phyloP scores from a whole-genome alignment of 2,329 filamentous ascomycete genomes.

The Cladosporium oxysporum region DNA sequence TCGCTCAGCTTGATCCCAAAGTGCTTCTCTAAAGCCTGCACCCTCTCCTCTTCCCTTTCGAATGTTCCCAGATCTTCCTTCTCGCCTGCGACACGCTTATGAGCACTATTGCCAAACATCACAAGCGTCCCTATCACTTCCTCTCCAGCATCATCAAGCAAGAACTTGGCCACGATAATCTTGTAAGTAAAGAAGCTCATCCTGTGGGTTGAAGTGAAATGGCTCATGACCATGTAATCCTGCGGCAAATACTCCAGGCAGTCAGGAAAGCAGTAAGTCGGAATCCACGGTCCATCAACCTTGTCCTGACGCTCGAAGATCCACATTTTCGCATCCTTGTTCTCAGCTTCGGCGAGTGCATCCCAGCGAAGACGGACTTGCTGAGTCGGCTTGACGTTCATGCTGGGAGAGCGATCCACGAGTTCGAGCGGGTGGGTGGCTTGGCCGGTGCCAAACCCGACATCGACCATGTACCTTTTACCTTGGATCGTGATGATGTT shows the following conservation, averaged over 20 bases:
- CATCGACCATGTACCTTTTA: conserved; percentile 59
- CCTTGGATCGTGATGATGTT: conserved; percentile 49
- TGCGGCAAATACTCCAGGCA: conserved; percentile 58
- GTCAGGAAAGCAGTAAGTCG: conserved; percentile 66
- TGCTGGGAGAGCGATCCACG: conserved; percentile 43
- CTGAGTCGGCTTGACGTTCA: conserved; percentile 16
- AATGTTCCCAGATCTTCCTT: conserved; percentile 45
- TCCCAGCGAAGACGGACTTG: conserved; percentile 27
- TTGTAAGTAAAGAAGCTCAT: conserved; percentile 56
- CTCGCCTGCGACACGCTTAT: conserved; percentile 47
- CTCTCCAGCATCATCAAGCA: conserved; percentile 45
- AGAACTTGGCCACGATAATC: conserved; percentile 56
- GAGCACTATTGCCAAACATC: conserved; percentile 47
- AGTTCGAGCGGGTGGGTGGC: conserved; percentile 60
- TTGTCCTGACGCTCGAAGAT: conserved; percentile 40
- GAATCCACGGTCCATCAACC: conserved; percentile 54
- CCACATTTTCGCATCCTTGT: conserved; percentile 43
- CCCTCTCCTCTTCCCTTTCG: conserved; percentile 43
- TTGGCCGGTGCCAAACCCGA: conserved; percentile 65
- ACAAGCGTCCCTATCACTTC: conserved; percentile 41
- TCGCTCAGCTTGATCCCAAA: conserved; percentile 47
- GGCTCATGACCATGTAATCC: conserved; percentile 65
- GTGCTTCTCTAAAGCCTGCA: conserved; percentile 45
- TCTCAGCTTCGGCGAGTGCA: conserved; percentile 26
- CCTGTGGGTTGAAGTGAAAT: conserved; percentile 52